Percentiles rank a stretch among this genome's conserved stretches.
phyloP scores from a whole-genome alignment of 352 stramenopile genomes.

The Phytophthora aleatoria region DNA sequence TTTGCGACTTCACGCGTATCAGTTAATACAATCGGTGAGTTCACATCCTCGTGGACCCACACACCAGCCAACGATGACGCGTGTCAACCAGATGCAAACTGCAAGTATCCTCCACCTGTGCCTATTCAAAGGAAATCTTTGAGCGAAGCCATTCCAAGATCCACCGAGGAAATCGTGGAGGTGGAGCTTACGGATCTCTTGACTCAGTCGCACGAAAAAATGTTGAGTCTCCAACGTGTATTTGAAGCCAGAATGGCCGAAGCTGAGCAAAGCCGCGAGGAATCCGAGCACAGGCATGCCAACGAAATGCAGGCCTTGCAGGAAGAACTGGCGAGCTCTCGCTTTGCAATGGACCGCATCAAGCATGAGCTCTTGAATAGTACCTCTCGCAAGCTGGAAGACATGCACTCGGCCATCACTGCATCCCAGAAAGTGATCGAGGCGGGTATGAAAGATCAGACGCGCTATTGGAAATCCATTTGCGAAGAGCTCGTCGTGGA shows the following conservation, averaged over 20 bases:
- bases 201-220: constrained; percentile 40
- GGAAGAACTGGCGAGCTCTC: constrained; percentile 28
- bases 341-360: constrained; percentile 25
- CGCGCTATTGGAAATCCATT: constrained; percentile 48
- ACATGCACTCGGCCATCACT: constrained; percentile 30
- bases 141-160: not conserved
- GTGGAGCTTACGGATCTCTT: constrained; percentile 47
- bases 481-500: constrained; percentile 50
- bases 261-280: constrained; percentile 20
- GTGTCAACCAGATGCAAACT: not conserved
- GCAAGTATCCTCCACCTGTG: constrained; percentile 6
- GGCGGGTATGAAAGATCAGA: constrained; percentile 41
- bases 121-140: constrained; percentile 11
- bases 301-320: constrained; percentile 26
- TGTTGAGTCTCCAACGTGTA: constrained; percentile 23
- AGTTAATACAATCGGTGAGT: not conserved
- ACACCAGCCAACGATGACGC: not conserved
- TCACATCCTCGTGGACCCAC: constrained; percentile 2
- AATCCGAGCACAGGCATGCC: constrained; percentile 15
- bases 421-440: constrained; percentile 37
- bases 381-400: constrained; percentile 33
- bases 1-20: not conserved
- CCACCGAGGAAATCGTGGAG: constrained; percentile 40
- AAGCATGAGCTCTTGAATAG: constrained; percentile 37
- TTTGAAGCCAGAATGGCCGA: constrained; percentile 29